Evolutionary conservation across 2,329 filamentous ascomycete genomes (phyloP).

Genomic region (Aciculosporium take): DNA sequence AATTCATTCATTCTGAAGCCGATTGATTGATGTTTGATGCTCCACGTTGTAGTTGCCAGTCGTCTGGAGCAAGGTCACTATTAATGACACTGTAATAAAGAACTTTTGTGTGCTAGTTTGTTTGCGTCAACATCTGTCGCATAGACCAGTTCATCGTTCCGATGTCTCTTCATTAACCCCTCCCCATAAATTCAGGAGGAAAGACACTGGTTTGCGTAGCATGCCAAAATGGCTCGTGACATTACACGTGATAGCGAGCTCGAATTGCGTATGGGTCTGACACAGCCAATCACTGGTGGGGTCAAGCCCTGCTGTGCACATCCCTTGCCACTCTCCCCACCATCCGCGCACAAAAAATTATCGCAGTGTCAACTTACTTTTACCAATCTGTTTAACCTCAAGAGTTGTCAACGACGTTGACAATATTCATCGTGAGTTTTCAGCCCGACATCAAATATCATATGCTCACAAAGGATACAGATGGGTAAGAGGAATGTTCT

Average conservation of each 20-base stretch:
- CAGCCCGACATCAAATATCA: slow-evolving; percentile 19
- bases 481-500: slow-evolving; percentile 42
- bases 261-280: background rate
- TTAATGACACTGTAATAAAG: background rate
- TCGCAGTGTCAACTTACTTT: slow-evolving; percentile 25
- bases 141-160: background rate
- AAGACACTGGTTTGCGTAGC: too few relatives aligned
- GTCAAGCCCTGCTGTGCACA: slow-evolving; percentile 23
- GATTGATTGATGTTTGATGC: background rate
- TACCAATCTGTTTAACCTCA: slow-evolving; percentile 27
- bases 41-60: background rate
- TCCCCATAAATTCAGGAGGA: too few relatives aligned
- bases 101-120: background rate
- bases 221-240: slow-evolving; percentile 3
- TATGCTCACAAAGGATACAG: slow-evolving; percentile 30
- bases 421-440: slow-evolving; percentile 35
- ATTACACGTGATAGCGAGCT: slow-evolving; percentile 3
- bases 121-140: background rate
- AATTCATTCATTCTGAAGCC: slow-evolving; percentile 50
- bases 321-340: slow-evolving; percentile 26
- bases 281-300: slow-evolving; percentile 21
- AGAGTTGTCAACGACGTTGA: slow-evolving; percentile 29
- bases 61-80: background rate
- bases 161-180: too few relatives aligned
- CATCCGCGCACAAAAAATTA: slow-evolving; percentile 29